phyloP scores from a whole-genome alignment of 495 filamentous ascomycete genomes.

The Penicillium alfredii region DNA sequence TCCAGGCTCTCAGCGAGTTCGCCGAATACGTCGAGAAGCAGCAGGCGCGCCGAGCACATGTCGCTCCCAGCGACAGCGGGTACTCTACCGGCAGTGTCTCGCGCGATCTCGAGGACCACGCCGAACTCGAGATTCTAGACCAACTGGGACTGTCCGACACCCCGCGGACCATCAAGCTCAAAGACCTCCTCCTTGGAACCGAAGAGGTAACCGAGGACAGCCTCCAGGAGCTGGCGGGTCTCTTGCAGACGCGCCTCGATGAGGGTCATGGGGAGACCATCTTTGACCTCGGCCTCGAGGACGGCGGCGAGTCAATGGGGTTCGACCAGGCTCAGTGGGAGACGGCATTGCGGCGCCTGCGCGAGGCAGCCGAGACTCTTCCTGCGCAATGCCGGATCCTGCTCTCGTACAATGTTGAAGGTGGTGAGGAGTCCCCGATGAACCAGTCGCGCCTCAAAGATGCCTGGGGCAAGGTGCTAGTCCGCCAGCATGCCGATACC shows the following conservation, averaged over 20 bases:
- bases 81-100: conserved; percentile 38
- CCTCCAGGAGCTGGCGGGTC: conserved; percentile 52
- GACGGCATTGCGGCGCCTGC: conserved; percentile 61
- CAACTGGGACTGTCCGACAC: conserved; percentile 75
- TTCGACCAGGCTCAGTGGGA: conserved; percentile 77
- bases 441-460: conserved; percentile 59
- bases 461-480: conserved; percentile 73
- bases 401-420: conserved; percentile 83
- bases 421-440: conserved; percentile 61
- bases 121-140: conserved; percentile 88
- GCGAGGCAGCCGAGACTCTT: conserved; percentile 56
- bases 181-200: conserved; percentile 66
- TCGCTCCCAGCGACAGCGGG: conserved; percentile 38
- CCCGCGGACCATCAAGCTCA: conserved; percentile 60
- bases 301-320: conserved; percentile 86
- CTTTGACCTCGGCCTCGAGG: conserved; percentile 89
- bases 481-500: conserved; percentile 65
- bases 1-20: conserved; percentile 87
- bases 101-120: conserved; percentile 61
- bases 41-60: conserved; percentile 56
- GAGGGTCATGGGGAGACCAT: conserved; percentile 89
- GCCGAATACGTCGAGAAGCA: conserved; percentile 97
- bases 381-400: conserved; percentile 72
- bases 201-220: conserved; percentile 54
- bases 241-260: conserved; percentile 60